Conservation (phyloP, 495 filamentous ascomycete species). For the Aspergillus asperescens region DNA sequence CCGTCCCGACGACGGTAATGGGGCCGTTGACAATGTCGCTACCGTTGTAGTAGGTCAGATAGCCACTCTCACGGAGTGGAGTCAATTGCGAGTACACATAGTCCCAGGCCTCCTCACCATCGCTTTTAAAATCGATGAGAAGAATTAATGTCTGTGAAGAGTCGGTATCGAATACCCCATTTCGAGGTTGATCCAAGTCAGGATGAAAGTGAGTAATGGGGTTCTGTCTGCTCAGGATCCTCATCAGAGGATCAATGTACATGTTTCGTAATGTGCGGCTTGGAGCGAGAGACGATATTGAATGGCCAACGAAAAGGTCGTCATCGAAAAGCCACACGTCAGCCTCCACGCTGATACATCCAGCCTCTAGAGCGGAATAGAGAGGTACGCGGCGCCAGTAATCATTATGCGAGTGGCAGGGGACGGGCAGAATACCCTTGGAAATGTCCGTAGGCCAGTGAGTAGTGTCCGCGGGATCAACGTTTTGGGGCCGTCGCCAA, state of each 20-base stretch:
- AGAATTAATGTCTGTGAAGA: conserved; percentile 57
- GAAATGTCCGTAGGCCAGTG: conserved; percentile 75
- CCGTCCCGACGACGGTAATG: conserved; percentile 75
- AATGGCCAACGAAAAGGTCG: conserved; percentile 59
- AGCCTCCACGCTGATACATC: conserved; percentile 70
- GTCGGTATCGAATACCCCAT: conserved; percentile 48
- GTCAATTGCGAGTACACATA: conserved; percentile 55
- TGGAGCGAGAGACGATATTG: conserved; percentile 37
- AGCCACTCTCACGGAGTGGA: conserved; percentile 61
- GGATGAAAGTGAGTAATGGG: conserved; percentile 32
- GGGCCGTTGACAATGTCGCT: conserved; percentile 46
- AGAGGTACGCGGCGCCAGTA: conserved; percentile 76
- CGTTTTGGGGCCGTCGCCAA: conserved; percentile 46
- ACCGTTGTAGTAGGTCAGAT: conserved; percentile 54
- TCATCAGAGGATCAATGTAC: conserved; percentile 52
- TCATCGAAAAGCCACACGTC: conserved; percentile 79
- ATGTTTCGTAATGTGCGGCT: conserved; percentile 49
- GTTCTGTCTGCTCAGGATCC: conserved; percentile 50
- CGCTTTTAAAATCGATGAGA: conserved; percentile 68
- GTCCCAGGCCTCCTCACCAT: conserved; percentile 41
- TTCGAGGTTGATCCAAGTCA: conserved; percentile 15
- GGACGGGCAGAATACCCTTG: conserved; percentile 61
- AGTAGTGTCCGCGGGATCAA: conserved; percentile 40
- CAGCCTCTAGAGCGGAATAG: conserved; percentile 58
- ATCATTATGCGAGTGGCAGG: conserved; percentile 79